A percentile compares a stretch with the other conserved stretches of the same genome.
These are phyloP conservation scores for Neofusicoccum laricinum DNA, from an alignment of 2,329 filamentous ascomycete genomes.

Conservation along the genomic window DNA sequence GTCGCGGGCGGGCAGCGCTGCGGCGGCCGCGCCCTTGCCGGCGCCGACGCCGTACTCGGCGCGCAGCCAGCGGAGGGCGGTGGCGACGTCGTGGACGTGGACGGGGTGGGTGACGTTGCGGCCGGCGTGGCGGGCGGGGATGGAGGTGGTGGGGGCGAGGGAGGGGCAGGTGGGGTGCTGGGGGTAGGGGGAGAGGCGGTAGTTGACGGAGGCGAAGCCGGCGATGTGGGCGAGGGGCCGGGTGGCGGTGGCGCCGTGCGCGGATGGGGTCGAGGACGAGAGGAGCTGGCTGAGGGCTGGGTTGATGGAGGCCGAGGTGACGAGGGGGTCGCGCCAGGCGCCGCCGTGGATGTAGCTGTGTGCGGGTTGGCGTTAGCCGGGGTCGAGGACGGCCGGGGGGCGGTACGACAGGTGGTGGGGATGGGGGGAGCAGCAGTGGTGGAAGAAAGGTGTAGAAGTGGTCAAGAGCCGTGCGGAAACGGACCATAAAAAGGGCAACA, in stretches of 20 bases:
- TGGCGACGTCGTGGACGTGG: slow-evolving; percentile 57
- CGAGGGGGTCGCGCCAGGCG: slow-evolving; percentile 49
- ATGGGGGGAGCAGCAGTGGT: neutral
- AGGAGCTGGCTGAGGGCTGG: slow-evolving; percentile 38
- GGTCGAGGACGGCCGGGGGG: neutral
- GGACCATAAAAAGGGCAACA: too few species aligned
- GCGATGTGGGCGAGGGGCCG: slow-evolving; percentile 42
- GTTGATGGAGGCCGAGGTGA: slow-evolving; percentile 34
- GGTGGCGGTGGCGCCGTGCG: slow-evolving; percentile 30
- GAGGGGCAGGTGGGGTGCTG: slow-evolving; percentile 44
- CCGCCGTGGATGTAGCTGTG: slow-evolving; percentile 49
- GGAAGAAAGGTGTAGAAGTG: neutral
- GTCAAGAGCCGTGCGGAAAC: too few species aligned
- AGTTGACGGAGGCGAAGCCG: slow-evolving; percentile 63
- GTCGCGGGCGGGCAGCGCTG: neutral
- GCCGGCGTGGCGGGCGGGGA: slow-evolving; percentile 42
- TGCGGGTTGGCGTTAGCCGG: neutral
- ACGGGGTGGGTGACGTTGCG: slow-evolving; percentile 57
- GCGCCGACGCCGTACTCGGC: slow-evolving; percentile 44
- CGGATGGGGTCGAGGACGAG: slow-evolving; percentile 20
- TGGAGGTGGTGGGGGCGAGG: slow-evolving; percentile 43
- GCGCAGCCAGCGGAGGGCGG: slow-evolving; percentile 52
- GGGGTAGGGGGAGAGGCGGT: slow-evolving; percentile 57
- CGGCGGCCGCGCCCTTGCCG: slow-evolving; percentile 19
- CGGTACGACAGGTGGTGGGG: neutral